Evolutionary conservation across 148 eudicot genomes (phyloP).

Genomic region (Amaranthus cruentus): DNA sequence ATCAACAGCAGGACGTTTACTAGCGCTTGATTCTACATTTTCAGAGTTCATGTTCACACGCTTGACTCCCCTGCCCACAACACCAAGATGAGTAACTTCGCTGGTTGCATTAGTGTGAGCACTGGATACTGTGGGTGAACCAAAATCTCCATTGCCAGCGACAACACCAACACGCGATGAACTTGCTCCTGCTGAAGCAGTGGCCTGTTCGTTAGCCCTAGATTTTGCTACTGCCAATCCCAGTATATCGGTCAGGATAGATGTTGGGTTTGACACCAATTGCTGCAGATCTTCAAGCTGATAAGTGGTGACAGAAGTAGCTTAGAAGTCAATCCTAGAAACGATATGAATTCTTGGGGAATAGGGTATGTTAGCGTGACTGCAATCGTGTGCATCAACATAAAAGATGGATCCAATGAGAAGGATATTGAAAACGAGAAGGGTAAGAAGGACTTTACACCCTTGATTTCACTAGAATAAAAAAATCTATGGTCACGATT

Average conservation of each 20-base stretch:
- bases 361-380: neutral
- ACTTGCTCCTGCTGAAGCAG: conserved; percentile 35
- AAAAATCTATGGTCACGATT: no score
- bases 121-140: conserved; percentile 59
- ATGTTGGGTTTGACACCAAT: conserved; percentile 60
- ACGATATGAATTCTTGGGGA: neutral
- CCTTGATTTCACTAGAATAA: no score
- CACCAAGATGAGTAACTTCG: conserved; percentile 77
- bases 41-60: conserved; percentile 51
- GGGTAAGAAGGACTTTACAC: no score
- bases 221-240: conserved; percentile 64
- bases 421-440: no score
- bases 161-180: conserved; percentile 50
- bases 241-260: conserved; percentile 70
- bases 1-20: conserved; percentile 56
- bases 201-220: conserved; percentile 34
- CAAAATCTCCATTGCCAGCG: conserved; percentile 35
- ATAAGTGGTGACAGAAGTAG: conserved; percentile 23
- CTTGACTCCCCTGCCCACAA: conserved; percentile 91
- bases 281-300: conserved; percentile 93
- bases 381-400: neutral
- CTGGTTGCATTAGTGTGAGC: conserved; percentile 66
- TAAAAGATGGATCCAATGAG: no score
- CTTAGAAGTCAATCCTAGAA: neutral
- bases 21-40: conserved; percentile 38